Evolutionary conservation across 352 stramenopile genomes (phyloP).

Genomic region (Phytophthora tentaculata): DNA sequence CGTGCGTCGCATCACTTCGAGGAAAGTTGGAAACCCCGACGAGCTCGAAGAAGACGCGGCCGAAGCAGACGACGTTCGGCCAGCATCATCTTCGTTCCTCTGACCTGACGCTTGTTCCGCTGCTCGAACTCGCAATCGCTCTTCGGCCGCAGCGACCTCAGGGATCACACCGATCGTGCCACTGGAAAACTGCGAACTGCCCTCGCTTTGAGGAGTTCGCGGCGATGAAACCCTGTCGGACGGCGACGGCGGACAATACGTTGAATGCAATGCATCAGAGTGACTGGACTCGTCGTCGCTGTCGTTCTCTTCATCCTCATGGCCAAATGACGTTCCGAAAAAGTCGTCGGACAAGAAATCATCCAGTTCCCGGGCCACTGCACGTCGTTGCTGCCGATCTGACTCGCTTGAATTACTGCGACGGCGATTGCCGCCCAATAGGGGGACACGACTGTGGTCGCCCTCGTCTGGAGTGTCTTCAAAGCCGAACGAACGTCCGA

Average conservation of each 20-base stretch:
- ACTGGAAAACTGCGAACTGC: slow-evolving; percentile 9
- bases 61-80: slow-evolving; percentile 32
- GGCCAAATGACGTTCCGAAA: slow-evolving; percentile 67
- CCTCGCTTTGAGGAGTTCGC: slow-evolving; percentile 22
- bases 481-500: slow-evolving; percentile 34
- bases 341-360: slow-evolving; percentile 71
- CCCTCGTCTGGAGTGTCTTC: slow-evolving; percentile 39
- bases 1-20: slow-evolving; percentile 59
- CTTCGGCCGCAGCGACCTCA: slow-evolving; percentile 69
- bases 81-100: slow-evolving; percentile 12
- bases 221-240: slow-evolving; percentile 33
- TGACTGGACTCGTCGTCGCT: slow-evolving; percentile 37
- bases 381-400: slow-evolving; percentile 35
- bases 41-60: slow-evolving; percentile 39
- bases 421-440: slow-evolving; percentile 59
- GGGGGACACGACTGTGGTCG: slow-evolving; percentile 65
- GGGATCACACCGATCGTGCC: slow-evolving; percentile 56
- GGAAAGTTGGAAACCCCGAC: slow-evolving; percentile 46
- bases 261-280: slow-evolving; percentile 18
- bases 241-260: slow-evolving; percentile 33
- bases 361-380: slow-evolving; percentile 47
- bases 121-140: slow-evolving; percentile 34
- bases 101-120: slow-evolving; percentile 5
- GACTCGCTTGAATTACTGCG: slow-evolving; percentile 27
- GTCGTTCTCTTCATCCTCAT: slow-evolving; percentile 34